Conservation (phyloP, 148 eudicot genomes). For the Amaranthus cruentus region DNA sequence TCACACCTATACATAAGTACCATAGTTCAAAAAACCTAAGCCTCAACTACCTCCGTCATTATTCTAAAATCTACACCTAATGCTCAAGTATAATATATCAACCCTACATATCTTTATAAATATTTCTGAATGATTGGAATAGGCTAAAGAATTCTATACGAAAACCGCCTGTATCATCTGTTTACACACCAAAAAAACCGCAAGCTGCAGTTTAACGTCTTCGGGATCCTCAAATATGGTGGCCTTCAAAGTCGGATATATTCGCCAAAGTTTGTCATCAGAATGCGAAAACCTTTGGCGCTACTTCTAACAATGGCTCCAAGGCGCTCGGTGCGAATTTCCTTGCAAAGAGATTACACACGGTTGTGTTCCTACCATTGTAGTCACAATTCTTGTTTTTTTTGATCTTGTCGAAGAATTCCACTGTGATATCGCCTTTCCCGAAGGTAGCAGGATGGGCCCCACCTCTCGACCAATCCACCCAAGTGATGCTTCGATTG, state of each 20-base stretch:
- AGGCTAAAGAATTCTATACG: neutral
- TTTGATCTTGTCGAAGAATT: conserved; percentile 45
- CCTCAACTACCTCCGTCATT: conserved; percentile 15
- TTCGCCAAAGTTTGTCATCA: conserved; percentile 1
- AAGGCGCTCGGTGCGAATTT: conserved; percentile 72
- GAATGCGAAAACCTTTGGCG: conserved; percentile 42
- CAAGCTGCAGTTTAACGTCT: neutral
- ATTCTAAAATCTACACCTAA: conserved; percentile 20
- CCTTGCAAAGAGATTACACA: conserved; percentile 63
- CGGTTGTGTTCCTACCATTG: conserved; percentile 42
- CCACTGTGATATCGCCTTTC: conserved; percentile 43
- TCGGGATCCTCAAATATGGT: neutral
- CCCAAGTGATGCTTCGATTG: conserved; percentile 78
- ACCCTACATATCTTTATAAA: conserved; percentile 4
- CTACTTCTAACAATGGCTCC: conserved; percentile 53
- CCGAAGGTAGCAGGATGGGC: conserved; percentile 84
- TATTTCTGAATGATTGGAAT: neutral
- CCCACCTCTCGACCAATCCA: conserved; percentile 95
- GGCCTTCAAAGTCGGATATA: neutral
- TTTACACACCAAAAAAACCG: neutral
- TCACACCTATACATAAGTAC: conserved; percentile 16
- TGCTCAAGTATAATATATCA: neutral
- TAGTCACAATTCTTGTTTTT: conserved; percentile 42
- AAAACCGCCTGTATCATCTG: neutral
- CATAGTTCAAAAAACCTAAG: neutral